Evolutionary conservation across 176 grass and related monocot genomes (phyloP).

Genomic region (Aegilops speltoides): DNA sequence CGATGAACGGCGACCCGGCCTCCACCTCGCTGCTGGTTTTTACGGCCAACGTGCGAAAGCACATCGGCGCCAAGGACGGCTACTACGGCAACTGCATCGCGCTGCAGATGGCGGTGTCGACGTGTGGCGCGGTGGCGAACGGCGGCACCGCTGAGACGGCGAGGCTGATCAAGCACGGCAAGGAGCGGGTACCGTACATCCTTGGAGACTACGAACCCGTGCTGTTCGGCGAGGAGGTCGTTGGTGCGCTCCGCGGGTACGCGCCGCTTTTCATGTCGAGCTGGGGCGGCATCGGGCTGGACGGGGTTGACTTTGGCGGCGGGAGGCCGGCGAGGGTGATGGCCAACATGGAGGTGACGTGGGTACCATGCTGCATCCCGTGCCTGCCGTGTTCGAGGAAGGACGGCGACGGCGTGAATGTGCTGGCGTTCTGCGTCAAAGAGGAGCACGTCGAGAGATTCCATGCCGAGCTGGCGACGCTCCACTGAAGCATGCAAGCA

Average conservation of each 20-base stretch:
- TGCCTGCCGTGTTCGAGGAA: background rate
- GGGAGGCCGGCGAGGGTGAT: background rate
- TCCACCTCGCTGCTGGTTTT: background rate
- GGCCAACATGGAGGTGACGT: background rate
- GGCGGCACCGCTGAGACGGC: constrained; percentile 1
- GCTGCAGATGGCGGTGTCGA: background rate
- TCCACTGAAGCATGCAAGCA: background rate
- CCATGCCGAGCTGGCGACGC: background rate
- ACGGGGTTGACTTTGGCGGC: background rate
- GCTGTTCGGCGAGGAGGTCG: background rate
- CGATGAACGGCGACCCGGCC: background rate
- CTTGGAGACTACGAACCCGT: background rate
- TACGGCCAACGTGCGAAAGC: constrained; percentile 13
- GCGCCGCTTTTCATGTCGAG: background rate
- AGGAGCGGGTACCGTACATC: background rate
- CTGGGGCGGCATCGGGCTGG: background rate
- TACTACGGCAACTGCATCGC: constrained; percentile 44
- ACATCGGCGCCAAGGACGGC: background rate
- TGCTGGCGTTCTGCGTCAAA: background rate
- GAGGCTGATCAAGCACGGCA: constrained; percentile 22
- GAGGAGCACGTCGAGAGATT: background rate
- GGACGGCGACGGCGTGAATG: background rate
- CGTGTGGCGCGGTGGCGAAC: background rate
- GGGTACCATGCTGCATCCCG: background rate
- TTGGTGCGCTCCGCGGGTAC: background rate